phyloP scores from a whole-genome alignment of 108 stramenopile genomes.

The Fragilaria crotonensis region DNA sequence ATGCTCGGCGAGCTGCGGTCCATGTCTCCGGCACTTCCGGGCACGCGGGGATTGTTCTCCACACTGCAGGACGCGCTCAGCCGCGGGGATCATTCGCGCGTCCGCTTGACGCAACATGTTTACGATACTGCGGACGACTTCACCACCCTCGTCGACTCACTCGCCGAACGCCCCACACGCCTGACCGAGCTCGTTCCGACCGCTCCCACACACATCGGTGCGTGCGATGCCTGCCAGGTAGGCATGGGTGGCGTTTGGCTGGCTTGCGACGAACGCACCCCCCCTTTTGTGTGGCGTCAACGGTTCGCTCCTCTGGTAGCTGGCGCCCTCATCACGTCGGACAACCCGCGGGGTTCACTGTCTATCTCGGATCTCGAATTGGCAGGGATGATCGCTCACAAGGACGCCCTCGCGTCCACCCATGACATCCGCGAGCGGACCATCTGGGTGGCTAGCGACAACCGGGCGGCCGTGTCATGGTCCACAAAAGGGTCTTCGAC shows the following conservation, averaged over 20 bases:
- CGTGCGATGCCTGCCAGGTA: too few relatives aligned
- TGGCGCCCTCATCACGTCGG: conserved; percentile 1
- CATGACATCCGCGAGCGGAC: conserved; percentile 19
- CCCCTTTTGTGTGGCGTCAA: conserved; percentile 17
- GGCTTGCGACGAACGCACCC: too few relatives aligned
- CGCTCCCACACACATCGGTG: too few relatives aligned
- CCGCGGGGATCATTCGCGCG: background rate
- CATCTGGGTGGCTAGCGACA: background rate
- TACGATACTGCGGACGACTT: conserved; percentile 22
- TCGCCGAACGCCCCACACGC: too few relatives aligned
- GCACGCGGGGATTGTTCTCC: too few relatives aligned
- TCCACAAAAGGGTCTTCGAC: conserved; percentile 8
- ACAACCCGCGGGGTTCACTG: conserved; percentile 23
- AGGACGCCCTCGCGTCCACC: conserved; percentile 9
- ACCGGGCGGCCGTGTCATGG: conserved; percentile 11
- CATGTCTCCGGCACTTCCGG: too few relatives aligned
- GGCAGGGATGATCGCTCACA: conserved; percentile 21
- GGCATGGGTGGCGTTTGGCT: too few relatives aligned
- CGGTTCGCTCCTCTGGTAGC: conserved; percentile 5
- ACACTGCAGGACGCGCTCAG: too few relatives aligned
- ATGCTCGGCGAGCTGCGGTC: too few relatives aligned
- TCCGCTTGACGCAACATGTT: too few relatives aligned
- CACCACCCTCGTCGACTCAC: conserved; percentile 4
- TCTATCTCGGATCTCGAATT: too few relatives aligned
- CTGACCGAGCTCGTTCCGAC: too few relatives aligned